These are phyloP conservation scores for Malbranchea cinnamomea DNA, from an alignment of 2,329 filamentous ascomycete genomes.

Conservation along the genomic window DNA sequence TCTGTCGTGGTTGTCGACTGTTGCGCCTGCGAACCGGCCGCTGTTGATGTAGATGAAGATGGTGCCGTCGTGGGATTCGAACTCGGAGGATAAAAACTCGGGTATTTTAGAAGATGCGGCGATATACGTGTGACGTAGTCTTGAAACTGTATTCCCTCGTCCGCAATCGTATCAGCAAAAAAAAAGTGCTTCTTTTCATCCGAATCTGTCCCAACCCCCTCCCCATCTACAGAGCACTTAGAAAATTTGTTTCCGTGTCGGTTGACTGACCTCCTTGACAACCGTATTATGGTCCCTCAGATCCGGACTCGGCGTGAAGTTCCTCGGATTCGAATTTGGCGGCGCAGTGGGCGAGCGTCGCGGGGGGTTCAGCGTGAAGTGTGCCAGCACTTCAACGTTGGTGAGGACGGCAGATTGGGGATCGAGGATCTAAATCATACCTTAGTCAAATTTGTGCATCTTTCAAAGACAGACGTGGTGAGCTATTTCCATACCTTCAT, in stretches of 20 bases:
- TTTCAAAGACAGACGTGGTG: no score
- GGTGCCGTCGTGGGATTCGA: slow-evolving; percentile 10
- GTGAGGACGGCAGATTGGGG: slow-evolving; percentile 30
- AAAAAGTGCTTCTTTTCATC: neutral
- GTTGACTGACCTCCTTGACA: slow-evolving; percentile 27
- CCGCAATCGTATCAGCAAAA: slow-evolving; percentile 2
- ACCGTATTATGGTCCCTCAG: slow-evolving; percentile 32
- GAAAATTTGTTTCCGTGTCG: neutral
- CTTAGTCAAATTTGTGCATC: neutral
- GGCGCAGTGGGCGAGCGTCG: slow-evolving; percentile 26
- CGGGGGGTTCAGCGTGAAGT: slow-evolving; percentile 27
- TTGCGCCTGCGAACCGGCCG: slow-evolving; percentile 7
- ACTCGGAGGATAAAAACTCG: slow-evolving; percentile 17
- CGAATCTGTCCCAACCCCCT: neutral
- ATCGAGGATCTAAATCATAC: slow-evolving; percentile 25
- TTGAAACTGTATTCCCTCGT: slow-evolving; percentile 26
- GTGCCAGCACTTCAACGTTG: slow-evolving; percentile 30
- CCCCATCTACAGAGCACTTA: neutral
- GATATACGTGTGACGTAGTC: slow-evolving; percentile 27
- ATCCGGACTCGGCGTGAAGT: slow-evolving; percentile 27
- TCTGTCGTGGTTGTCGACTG: slow-evolving; percentile 7
- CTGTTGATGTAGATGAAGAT: slow-evolving; percentile 5
- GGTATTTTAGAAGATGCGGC: slow-evolving; percentile 25
- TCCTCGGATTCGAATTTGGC: slow-evolving; percentile 20
- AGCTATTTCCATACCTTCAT: slow-evolving; percentile 5